phyloP scores from a whole-genome alignment of 2,329 filamentous ascomycete species.

The Seiridium cupressi region DNA sequence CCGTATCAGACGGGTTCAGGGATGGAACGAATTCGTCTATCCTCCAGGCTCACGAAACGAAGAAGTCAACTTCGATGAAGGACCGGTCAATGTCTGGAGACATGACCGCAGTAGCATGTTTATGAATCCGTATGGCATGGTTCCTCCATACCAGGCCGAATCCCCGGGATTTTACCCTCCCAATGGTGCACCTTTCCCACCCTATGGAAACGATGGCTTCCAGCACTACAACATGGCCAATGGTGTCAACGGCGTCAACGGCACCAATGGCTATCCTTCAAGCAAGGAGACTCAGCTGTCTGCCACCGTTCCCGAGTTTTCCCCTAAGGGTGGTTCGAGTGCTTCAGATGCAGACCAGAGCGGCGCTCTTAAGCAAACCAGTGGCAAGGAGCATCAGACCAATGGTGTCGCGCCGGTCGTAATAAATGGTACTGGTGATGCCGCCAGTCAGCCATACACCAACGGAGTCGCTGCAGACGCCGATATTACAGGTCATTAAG shows the following conservation, averaged over 20 bases:
- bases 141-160: constrained; percentile 23
- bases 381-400: not conserved
- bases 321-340: constrained; percentile 31
- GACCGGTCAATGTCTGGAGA: constrained; percentile 43
- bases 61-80: constrained; percentile 67
- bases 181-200: constrained; percentile 25
- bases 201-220: constrained; percentile 29
- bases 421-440: not conserved
- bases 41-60: constrained; percentile 69
- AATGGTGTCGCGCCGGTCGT: constrained; percentile 1
- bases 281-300: constrained; percentile 51
- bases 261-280: constrained; percentile 21
- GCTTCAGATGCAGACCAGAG: constrained; percentile 7
- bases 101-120: constrained; percentile 24
- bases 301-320: constrained; percentile 63
- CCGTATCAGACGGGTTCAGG: constrained; percentile 70
- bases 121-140: constrained; percentile 16
- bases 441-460: constrained; percentile 1
- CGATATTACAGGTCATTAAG: constrained; percentile 1
- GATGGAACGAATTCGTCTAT: constrained; percentile 80
- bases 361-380: not conserved
- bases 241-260: constrained; percentile 21
- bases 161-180: constrained; percentile 26
- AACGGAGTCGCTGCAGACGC: constrained; percentile 3
- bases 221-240: constrained; percentile 22